Base-by-base conservation (phyloP, 495 filamentous ascomycete genomes). In the Parathielavia hyrcaniae region DNA sequence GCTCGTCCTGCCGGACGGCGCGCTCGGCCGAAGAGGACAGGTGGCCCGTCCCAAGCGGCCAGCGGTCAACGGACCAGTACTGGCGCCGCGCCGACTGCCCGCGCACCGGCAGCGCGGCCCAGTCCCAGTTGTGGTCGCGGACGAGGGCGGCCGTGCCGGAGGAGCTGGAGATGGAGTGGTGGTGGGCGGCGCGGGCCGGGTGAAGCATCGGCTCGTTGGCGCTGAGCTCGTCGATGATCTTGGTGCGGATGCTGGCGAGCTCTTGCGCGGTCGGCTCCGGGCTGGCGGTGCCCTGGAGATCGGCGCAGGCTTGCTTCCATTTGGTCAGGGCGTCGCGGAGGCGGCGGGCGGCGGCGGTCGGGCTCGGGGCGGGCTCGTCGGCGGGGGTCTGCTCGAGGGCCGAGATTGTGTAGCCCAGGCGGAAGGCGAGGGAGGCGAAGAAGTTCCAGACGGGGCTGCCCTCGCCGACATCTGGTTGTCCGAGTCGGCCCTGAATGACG, bases 61-160 rank as follows among this genome's bases (percentile, higher is more conserved):
- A 71, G 41, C 69, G 61, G 57, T 69, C 57, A 19, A 71, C 17
- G 11, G 32, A 26, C 52, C 59, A 67, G 60, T 58, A 71, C 26
- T 58, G 59, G 22, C 30, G 41, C n/a, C 36, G 43, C 40, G 14
- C 2, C 13, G 17, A 23, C 40, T 30, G 16, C 6, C 50, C 43
- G 34, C 59, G 54, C 13, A 44, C 53, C 0, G 9, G 0, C 11
- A 50, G 19, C 13, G 54, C 40, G 1, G 63, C 65, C 57, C 61
- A 69, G 39, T 69, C 61, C 69, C 69, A 65, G 46, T 58, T 53
- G 13, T 61, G 16, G 35, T 63, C 67, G 30, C 59, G 58, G 23
- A 61, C 50, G 13, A 55, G 38, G 38, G 13, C 23, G 20, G 50
- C 48, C 7, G 17, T 19, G 10, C 38, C 61, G 44, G 34, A 16